Conservation (phyloP, 176 grass and related monocot genomes). For the Typha latifolia region DNA sequence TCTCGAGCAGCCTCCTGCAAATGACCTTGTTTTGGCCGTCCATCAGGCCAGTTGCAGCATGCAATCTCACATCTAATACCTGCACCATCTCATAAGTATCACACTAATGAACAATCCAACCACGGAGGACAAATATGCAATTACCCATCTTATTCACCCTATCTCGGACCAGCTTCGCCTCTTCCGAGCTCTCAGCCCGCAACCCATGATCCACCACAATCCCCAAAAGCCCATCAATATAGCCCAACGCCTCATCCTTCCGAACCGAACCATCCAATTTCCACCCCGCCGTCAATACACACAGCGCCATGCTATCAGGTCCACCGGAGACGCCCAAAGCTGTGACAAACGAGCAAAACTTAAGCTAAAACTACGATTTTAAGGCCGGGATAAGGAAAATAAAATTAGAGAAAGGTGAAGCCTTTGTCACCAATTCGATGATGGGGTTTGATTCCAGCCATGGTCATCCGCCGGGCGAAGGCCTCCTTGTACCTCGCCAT, state of each 20-base stretch:
- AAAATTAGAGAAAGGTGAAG: background rate
- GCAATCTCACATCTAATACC: constrained; percentile 74
- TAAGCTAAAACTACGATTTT: background rate
- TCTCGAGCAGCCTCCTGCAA: constrained; percentile 84
- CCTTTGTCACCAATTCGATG: constrained; percentile 52
- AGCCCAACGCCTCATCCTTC: constrained; percentile 25
- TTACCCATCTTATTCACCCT: constrained; percentile 68
- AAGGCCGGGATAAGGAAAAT: background rate
- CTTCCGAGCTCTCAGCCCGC: constrained; percentile 62
- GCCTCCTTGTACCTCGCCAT: constrained; percentile 36
- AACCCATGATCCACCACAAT: constrained; percentile 76
- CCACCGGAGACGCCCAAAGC: constrained; percentile 83
- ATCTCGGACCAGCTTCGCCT: constrained; percentile 53
- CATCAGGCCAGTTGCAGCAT: constrained; percentile 65
- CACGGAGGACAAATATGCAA: background rate
- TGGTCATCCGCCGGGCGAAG: constrained; percentile 67
- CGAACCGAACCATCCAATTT: constrained; percentile 28
- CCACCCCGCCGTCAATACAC: constrained; percentile 61
- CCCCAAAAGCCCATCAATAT: constrained; percentile 64
- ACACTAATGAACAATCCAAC: background rate
- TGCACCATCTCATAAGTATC: constrained; percentile 23
- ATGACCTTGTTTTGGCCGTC: constrained; percentile 79
- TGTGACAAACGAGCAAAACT: background rate
- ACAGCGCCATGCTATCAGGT: constrained; percentile 88
- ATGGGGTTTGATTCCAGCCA: constrained; percentile 72